Conservation (phyloP, 306 rosid genomes). For the Styphnolobium japonicum region DNA sequence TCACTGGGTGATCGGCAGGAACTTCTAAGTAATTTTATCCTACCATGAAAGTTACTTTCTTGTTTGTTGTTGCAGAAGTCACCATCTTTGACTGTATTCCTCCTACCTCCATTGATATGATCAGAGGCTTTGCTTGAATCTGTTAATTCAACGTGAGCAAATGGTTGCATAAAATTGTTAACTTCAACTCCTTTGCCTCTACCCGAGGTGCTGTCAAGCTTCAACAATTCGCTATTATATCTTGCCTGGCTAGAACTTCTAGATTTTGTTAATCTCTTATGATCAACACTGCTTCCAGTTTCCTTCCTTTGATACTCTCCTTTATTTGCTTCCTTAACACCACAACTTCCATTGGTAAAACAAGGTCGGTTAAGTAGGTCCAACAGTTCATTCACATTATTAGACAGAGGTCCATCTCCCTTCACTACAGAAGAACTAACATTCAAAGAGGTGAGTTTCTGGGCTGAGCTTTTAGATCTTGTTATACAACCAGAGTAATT, state of each 20-base stretch:
- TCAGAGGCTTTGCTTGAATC: slow-evolving; percentile 27
- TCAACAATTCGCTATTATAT: slow-evolving; percentile 15
- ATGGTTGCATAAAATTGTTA: slow-evolving; percentile 7
- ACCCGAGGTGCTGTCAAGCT: slow-evolving; percentile 26
- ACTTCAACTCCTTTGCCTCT: slow-evolving; percentile 25
- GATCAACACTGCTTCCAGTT: slow-evolving; percentile 26
- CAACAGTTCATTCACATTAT: slow-evolving; percentile 30
- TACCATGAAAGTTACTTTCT: neutral
- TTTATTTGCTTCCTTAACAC: slow-evolving; percentile 23
- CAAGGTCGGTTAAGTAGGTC: slow-evolving; percentile 25
- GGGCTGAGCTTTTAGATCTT: slow-evolving; percentile 46
- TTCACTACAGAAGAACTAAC: slow-evolving; percentile 28
- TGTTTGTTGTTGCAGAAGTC: slow-evolving; percentile 21
- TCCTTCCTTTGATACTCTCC: slow-evolving; percentile 32
- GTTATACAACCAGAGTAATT: slow-evolving; percentile 33
- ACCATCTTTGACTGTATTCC: slow-evolving; percentile 15
- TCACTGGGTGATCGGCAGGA: slow-evolving; percentile 26
- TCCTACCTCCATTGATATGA: slow-evolving; percentile 16
- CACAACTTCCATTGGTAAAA: slow-evolving; percentile 21
- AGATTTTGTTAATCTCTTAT: slow-evolving; percentile 39
- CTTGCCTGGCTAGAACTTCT: slow-evolving; percentile 33
- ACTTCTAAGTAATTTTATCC: slow-evolving; percentile 33
- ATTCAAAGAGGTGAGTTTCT: slow-evolving; percentile 29
- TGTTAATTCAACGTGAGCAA: slow-evolving; percentile 2
- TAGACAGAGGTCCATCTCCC: slow-evolving; percentile 32